A percentile compares a stretch with the other conserved stretches of the same genome.
phyloP scores from a whole-genome alignment of 106 monocot species.

The Vanilla planifolia region DNA sequence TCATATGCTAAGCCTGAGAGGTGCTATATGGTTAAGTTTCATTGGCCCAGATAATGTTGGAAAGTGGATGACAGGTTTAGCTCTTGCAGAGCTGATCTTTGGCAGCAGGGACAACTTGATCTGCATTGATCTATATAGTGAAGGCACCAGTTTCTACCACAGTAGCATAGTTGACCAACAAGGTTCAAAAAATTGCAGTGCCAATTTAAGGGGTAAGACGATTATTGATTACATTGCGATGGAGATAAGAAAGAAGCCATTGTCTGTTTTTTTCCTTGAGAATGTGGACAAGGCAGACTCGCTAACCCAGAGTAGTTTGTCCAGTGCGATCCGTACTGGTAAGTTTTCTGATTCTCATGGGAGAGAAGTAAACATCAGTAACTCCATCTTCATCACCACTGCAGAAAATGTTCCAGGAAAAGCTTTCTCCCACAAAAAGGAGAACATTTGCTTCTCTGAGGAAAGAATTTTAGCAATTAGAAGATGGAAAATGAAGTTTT shows the following conservation, averaged over 20 bases:
- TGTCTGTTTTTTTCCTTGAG: conserved; percentile 70
- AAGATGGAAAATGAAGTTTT: conserved; percentile 54
- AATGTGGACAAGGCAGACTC: conserved; percentile 81
- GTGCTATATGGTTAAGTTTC: conserved; percentile 74
- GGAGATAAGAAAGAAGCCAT: conserved; percentile 52
- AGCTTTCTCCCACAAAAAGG: conserved; percentile 10
- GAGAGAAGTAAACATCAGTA: conserved; percentile 48
- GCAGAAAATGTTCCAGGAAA: conserved; percentile 14
- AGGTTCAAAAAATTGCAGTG: conserved; percentile 6
- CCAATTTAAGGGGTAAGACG: conserved; percentile 52
- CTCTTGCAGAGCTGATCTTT: conserved; percentile 70
- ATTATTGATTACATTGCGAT: conserved; percentile 60
- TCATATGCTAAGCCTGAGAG: conserved; percentile 26
- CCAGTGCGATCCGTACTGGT: conserved; percentile 48
- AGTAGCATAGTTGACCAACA: conserved; percentile 21
- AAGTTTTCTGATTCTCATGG: conserved; percentile 55
- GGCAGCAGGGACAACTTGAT: conserved; percentile 53
- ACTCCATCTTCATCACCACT: conserved; percentile 50
- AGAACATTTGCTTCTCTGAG: conserved; percentile 37
- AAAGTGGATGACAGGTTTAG: conserved; percentile 51
- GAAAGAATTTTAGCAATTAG: conserved; percentile 54
- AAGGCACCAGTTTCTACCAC: conserved; percentile 10
- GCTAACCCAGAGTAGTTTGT: conserved; percentile 49
- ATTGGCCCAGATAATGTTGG: conserved; percentile 62
- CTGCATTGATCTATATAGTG: conserved; percentile 46